Conservation (phyloP, 2,329 filamentous ascomycete species). For the Fonsecaea pedrosoi region DNA sequence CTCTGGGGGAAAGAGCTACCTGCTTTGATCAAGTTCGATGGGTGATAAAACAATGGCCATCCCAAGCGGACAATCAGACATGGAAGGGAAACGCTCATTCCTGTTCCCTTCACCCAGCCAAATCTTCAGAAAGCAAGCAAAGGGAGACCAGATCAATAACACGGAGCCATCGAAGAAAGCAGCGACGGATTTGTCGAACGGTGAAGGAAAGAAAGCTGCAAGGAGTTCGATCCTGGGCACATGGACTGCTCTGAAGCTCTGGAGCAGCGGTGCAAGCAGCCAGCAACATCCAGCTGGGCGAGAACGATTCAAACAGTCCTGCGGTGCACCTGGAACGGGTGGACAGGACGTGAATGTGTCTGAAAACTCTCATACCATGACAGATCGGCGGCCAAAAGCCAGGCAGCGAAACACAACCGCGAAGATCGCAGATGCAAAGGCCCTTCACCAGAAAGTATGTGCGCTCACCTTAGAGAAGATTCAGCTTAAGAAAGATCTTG, state of each 20-base stretch:
- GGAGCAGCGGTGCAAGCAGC: not conserved
- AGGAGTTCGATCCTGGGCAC: not conserved
- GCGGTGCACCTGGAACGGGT: not conserved
- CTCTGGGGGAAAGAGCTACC: not conserved
- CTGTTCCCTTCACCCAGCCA: not conserved
- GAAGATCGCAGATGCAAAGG: not conserved
- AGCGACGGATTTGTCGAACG: not conserved
- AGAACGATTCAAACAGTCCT: not conserved
- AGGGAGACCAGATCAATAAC: not conserved
- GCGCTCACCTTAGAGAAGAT: not conserved
- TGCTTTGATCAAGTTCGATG: not conserved
- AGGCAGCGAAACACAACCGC: not conserved
- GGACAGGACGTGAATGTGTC: not conserved
- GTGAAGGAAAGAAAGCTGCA: not conserved
- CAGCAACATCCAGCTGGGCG: not conserved
- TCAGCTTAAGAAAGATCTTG: not conserved
- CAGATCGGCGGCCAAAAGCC: not conserved
- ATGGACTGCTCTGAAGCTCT: no score
- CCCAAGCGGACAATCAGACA: not conserved
- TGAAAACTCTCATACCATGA: not conserved
- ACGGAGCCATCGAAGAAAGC: not conserved
- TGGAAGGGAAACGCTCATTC: not conserved
- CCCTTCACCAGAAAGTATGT: not conserved
- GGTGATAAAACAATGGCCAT: not conserved
- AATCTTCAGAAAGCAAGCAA: not conserved